Evolutionary conservation across 768 basidiomycete genomes (phyloP), one percentile per base, ranked within the genome.

Genomic region (Baorangia bicolor): DNA sequence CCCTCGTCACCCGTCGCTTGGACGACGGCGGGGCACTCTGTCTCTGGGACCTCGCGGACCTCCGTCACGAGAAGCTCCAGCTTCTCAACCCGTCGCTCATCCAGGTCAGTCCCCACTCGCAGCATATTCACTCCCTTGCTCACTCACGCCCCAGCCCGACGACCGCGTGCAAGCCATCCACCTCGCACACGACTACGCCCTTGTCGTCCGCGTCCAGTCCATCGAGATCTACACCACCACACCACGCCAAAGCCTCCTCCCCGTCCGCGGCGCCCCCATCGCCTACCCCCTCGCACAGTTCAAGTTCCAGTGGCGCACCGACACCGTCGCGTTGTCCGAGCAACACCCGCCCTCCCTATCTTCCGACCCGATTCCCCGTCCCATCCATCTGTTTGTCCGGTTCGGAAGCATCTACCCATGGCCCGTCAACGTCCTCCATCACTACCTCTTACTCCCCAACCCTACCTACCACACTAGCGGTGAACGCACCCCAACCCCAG

Each of bases 381-480:
- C 74, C 0, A 74, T 88, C 51, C 78, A 78, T 58, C 68, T 88
- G 18, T 73, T 84, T 40, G 64, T 87, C 20, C 84, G 88, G 16
- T 88, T 82, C 61, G 79, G 77, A 13, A 83, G 80, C 64, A 74
- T 72, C 50, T 82, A 79, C 56, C 85, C 85, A 3, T 88, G 86
- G 87, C 84, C 86, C 0, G 78, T 84, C 57, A 88, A 90, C 66
- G 69, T 83, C 25, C 74, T 88, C n/a, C 84, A 88, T 60, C 82
- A 85, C 66, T 86, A 79, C 64, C 64, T 76, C 33, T 73, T 90
- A 16, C 65, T 65, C 2, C 77, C 80, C 0, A 81, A 85, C 63
- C 59, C 69, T 4, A 51, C 64, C 7, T 82, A 76, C 61, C 58
- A 65, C 30, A 28, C 25, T 14, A n/a, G 34, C 14, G 25, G n/a